Evolutionary conservation across 2,329 filamentous ascomycete genomes (phyloP), one percentile per base, ranked within the genome.

Genomic region (Fusarium albidum): DNA sequence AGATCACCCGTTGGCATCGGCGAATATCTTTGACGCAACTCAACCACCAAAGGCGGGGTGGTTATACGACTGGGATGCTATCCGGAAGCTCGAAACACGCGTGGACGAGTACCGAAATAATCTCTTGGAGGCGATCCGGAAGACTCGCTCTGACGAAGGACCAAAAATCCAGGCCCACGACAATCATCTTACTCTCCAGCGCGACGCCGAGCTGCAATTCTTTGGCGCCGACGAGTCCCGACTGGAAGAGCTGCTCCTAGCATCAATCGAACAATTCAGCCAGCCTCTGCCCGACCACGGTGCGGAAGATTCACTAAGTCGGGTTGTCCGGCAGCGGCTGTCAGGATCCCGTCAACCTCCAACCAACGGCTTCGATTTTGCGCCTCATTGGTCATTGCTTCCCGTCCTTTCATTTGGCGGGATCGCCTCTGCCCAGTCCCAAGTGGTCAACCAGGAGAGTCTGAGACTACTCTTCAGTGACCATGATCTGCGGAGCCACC

Each of bases 351-450:
- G 56, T 11, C 50, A 51, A 33, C 38, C 64, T 42, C 49, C 51
- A n/a, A 57, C 52, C 9, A 60, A 52, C 12, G 45, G 44, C 0
- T 62, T 65, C 25, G 69, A 74, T 11, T 74, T 80, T 35, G 76
- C 75, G 18, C 84, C 77, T 40, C 86, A 80, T 70, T 87, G 75
- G 77, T 86, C 84, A 2, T 70, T 88, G 8, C 68, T 83, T 26
- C 87, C 90, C 2, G 75, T 89, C 9, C 77, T 96, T 10, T 96
- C 91, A 0, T 89, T 96, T 63, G 85, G 84, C 2, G 89, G 91
- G 0, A 79, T 94, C 13, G 81, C 96, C 13, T 77, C 82, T 9
- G 83, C 86, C 0, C 94, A 98, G 72, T 86, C 91, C 7, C 83
- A 85, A 34, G 76, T 96, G 1, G 81, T 96, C 31, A 95, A 93